Evolutionary conservation across 768 basidiomycete species (phyloP), one percentile per base, ranked within the genome.

Genomic region (Pulveroboletus sp.): DNA sequence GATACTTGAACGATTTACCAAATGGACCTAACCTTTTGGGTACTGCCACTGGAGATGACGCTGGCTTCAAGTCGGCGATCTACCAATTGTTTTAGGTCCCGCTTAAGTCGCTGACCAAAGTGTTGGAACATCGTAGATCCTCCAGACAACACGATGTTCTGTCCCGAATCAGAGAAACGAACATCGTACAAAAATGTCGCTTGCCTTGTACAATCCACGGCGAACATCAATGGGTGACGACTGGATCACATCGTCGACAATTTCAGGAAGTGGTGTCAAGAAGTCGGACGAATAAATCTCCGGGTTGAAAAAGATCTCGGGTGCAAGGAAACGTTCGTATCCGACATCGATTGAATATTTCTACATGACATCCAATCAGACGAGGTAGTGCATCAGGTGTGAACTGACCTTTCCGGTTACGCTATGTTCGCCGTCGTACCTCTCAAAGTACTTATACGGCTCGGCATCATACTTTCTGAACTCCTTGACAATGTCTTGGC

Each of bases 91-190:
- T 93, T 97, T 37, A 99, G 71, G 63, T 99, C 95, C 36, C 94
- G 84, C 74, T 98, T 94, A 55, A 99, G 80, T 38, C 97, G 84
- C 65, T 92, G 85, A n/a, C 92, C 93, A 63, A 99, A 98, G 74
- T 97, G 87, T 59, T 95, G 91, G 78, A 98, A 98, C 95, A 97
- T 98, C 41, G 97, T 98, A 10, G 93, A 95, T 19, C 97, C 97
- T 48, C 97, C 97, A 1, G 90, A 94, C 2, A 98, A 72, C 7
- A 99, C 97, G 47, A 98, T 98, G 70, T 98, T 99, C 91, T 94
- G 50, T 14, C n/a, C 19, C 4, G 16, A 3, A 17, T 49, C 19
- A 49, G 21, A n/a, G 17, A 47, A 32, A 10, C 24, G 40, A 32
- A 16, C 17, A 20, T 13, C 24, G 5, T 14, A 5, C 4, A 20